phyloP scores from a whole-genome alignment of 2,329 filamentous ascomycete species.

The Ophiostoma quercus region DNA sequence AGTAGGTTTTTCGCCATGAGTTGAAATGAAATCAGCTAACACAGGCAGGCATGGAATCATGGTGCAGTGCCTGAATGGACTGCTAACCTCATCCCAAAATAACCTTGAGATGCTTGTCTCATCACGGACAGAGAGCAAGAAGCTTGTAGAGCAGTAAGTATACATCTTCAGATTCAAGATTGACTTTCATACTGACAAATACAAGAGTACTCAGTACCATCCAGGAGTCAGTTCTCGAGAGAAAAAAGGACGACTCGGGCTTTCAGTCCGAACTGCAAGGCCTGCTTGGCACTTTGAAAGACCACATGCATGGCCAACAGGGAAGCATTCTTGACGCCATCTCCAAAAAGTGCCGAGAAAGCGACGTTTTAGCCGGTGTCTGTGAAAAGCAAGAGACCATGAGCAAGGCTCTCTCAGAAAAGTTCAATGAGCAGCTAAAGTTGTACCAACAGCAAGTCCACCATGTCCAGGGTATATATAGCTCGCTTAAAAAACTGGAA shows the following conservation, averaged over 20 bases:
- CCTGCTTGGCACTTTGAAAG: neutral
- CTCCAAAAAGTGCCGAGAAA: conserved; percentile 1
- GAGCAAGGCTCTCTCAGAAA: neutral
- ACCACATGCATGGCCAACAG: neutral
- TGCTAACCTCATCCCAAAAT: conserved; percentile 5
- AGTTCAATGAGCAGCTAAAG: conserved; percentile 12
- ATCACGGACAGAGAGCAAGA: conserved; percentile 15
- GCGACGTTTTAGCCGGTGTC: neutral
- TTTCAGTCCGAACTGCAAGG: neutral
- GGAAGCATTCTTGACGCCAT: conserved; percentile 5
- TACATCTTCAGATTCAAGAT: neutral
- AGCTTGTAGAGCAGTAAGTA: conserved; percentile 11
- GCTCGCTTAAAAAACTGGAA: conserved; percentile 11
- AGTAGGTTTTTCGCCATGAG: conserved; percentile 3
- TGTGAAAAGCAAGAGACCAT: conserved; percentile 21
- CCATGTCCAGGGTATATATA: neutral
- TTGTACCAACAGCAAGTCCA: conserved; percentile 7
- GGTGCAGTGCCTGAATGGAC: conserved; percentile 15
- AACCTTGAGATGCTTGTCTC: conserved; percentile 11
- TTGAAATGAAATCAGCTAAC: neutral
- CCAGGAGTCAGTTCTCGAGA: neutral
- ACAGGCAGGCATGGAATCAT: conserved; percentile 11
- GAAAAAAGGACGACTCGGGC: neutral
- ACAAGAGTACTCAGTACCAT: conserved; percentile 7
- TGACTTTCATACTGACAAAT: neutral